phyloP scores from a whole-genome alignment of 2,329 filamentous ascomycete genomes.

The Colletotrichum eremochloae region DNA sequence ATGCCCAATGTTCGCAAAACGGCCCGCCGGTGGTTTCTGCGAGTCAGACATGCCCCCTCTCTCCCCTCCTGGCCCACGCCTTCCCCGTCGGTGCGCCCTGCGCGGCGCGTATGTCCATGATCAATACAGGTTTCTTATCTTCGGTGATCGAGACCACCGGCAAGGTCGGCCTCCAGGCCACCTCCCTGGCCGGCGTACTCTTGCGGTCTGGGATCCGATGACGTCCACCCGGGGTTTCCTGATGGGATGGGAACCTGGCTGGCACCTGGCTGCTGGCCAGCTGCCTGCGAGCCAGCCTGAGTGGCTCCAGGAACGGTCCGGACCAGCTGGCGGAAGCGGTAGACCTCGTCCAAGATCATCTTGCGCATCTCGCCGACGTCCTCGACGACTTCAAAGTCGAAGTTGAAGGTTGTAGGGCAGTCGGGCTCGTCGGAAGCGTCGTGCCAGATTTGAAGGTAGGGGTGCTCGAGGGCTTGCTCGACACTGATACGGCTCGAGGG shows the following conservation, averaged over 20 bases:
- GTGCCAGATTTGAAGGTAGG: constrained; percentile 98
- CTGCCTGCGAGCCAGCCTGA: constrained; percentile 48
- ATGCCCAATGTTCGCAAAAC: constrained; percentile 7
- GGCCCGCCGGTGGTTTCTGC: constrained; percentile 11
- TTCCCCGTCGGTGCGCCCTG: not conserved
- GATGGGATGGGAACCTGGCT: constrained; percentile 67
- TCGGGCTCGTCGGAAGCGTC: constrained; percentile 95
- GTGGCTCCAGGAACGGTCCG: constrained; percentile 62
- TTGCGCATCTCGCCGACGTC: constrained; percentile 95
- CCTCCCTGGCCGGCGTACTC: constrained; percentile 65
- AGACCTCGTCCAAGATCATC: constrained; percentile 97
- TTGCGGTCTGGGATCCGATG: constrained; percentile 71
- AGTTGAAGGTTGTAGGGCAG: constrained; percentile 96
- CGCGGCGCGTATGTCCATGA: not conserved
- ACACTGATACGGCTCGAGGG: constrained; percentile 93
- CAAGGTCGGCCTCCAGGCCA: constrained; percentile 71
- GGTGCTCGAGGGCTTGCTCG: constrained; percentile 95
- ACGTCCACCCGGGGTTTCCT: constrained; percentile 66
- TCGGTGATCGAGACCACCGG: constrained; percentile 68
- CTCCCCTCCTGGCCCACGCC: not conserved
- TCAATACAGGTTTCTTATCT: constrained; percentile 36
- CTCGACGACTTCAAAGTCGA: constrained; percentile 97
- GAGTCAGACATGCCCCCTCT: constrained; percentile 16
- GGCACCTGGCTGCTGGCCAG: constrained; percentile 52
- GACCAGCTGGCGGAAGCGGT: constrained; percentile 79